These are phyloP conservation scores for Phytophthora sojae DNA, from an alignment of 352 stramenopile genomes.

Conservation along the genomic window DNA sequence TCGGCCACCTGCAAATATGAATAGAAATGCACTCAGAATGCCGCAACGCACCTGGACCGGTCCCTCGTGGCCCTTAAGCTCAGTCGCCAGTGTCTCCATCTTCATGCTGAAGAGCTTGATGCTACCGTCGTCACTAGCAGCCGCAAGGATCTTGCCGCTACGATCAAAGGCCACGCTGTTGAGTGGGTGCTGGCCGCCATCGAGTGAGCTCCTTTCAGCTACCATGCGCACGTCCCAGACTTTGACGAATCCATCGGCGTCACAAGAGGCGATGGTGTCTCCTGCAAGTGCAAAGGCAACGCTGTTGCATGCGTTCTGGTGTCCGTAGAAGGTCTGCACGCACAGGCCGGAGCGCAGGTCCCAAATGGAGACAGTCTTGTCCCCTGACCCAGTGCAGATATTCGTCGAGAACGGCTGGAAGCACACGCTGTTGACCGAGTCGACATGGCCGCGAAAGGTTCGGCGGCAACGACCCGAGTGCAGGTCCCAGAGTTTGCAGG, in stretches of 20 bases:
- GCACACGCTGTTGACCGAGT: constrained; percentile 93
- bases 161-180: constrained; percentile 94
- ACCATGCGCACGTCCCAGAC: constrained; percentile 97
- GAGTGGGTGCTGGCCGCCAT: constrained; percentile 88
- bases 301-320: constrained; percentile 95
- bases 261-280: constrained; percentile 92
- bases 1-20: constrained; percentile 23
- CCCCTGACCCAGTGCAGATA: constrained; percentile 92
- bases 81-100: constrained; percentile 63
- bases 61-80: constrained; percentile 93
- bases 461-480: constrained; percentile 90
- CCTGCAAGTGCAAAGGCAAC: constrained; percentile 88
- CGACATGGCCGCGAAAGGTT: constrained; percentile 94
- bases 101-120: constrained; percentile 92
- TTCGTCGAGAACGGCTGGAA: constrained; percentile 96
- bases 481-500: constrained; percentile 94
- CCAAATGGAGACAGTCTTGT: constrained; percentile 97
- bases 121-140: constrained; percentile 90
- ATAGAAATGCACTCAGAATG: constrained; percentile 38
- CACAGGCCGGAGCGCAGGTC: constrained; percentile 93
- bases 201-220: constrained; percentile 87
- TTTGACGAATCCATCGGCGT: constrained; percentile 95
- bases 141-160: constrained; percentile 83
- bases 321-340: constrained; percentile 95
- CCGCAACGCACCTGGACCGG: constrained; percentile 87